Evolutionary conservation across 768 basidiomycete genomes (phyloP).

Genomic region (Mycena rebaudengoi): DNA sequence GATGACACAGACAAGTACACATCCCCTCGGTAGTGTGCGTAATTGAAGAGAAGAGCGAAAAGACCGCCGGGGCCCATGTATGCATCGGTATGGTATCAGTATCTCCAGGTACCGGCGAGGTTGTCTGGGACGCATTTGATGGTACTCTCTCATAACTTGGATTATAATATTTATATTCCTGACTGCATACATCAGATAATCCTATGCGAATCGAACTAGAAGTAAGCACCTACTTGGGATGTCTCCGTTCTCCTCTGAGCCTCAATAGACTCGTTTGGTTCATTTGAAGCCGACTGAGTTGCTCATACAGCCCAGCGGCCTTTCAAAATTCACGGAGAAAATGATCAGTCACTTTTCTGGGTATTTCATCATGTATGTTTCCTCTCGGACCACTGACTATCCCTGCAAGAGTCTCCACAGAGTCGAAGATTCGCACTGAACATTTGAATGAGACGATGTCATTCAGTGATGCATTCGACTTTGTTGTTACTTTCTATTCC

Average conservation of each 20-base stretch:
- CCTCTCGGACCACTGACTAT: constrained; percentile 1
- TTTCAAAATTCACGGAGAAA: constrained; percentile 78
- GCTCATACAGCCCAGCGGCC: constrained; percentile 63
- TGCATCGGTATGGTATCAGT: constrained; percentile 80
- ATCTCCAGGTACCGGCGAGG: constrained; percentile 89
- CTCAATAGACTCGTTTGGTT: constrained; percentile 78
- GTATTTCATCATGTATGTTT: constrained; percentile 45
- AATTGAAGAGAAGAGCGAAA: constrained; percentile 61
- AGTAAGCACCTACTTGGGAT: constrained; percentile 46
- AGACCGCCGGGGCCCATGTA: constrained; percentile 42
- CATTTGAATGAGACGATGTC: constrained; percentile 60
- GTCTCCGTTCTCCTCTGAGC: constrained; percentile 1
- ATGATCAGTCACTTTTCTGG: constrained; percentile 77
- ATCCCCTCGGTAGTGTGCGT: constrained; percentile 79
- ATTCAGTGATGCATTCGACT: constrained; percentile 76
- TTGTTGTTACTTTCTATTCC: constrained; percentile 68
- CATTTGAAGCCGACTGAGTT: constrained; percentile 88
- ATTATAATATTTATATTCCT: not conserved
- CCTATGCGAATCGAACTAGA: constrained; percentile 91
- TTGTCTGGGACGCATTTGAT: constrained; percentile 92
- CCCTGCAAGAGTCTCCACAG: constrained; percentile 45
- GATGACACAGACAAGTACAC: constrained; percentile 66
- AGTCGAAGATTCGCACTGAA: constrained; percentile 67
- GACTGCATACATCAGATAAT: constrained; percentile 60
- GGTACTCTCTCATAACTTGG: constrained; percentile 52